A percentile compares a stretch with the other conserved stretches of the same genome.
Evolutionary conservation across 2,329 filamentous ascomycete genomes (phyloP).

Genomic region (Botryotinia calthae): DNA sequence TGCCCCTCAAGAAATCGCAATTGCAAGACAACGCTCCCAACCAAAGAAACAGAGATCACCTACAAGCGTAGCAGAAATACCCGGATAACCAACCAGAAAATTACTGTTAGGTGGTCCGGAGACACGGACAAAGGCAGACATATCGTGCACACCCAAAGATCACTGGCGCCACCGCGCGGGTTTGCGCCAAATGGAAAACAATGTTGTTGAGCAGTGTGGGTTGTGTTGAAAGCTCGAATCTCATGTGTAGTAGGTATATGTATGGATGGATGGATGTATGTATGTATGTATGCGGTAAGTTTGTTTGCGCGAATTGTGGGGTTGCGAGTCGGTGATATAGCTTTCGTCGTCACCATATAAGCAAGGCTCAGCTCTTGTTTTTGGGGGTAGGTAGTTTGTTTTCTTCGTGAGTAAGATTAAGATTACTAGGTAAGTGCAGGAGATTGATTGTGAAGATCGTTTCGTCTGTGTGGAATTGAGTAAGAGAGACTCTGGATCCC

Average conservation of each 20-base stretch:
- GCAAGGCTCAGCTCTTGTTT: constrained; percentile 33
- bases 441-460: not conserved
- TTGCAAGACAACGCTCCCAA: constrained; percentile 19
- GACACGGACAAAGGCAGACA: constrained; percentile 87
- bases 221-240: constrained; percentile 22
- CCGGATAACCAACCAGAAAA: constrained; percentile 94
- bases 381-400: not conserved
- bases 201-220: constrained; percentile 27
- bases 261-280: constrained; percentile 17
- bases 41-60: constrained; percentile 43
- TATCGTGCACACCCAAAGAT: constrained; percentile 42
- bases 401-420: not conserved
- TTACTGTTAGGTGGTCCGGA: constrained; percentile 96
- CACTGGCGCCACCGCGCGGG: constrained; percentile 36
- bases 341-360: constrained; percentile 32
- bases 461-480: not conserved
- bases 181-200: constrained; percentile 33
- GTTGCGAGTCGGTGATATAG: constrained; percentile 11
- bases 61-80: constrained; percentile 95
- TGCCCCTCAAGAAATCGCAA: constrained; percentile 24
- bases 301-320: constrained; percentile 19
- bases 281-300: constrained; percentile 22
- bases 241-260: constrained; percentile 6
- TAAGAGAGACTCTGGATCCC: not conserved
- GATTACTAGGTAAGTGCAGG: not conserved